These are phyloP conservation scores for Telopea speciosissima DNA, from an alignment of 177 flowering plant genomes.

Conservation along the genomic window DNA sequence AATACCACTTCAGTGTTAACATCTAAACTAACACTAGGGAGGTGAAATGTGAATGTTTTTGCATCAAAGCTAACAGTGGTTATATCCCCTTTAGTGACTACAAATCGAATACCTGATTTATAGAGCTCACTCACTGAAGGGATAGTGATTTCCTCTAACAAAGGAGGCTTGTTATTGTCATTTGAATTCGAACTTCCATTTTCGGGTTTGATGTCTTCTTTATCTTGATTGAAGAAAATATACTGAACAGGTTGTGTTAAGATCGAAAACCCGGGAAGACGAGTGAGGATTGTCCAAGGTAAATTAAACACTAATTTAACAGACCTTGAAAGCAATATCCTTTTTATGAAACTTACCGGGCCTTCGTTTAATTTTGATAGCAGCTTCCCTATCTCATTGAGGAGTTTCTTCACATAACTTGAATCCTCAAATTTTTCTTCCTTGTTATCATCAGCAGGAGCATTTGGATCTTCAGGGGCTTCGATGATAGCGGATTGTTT, in stretches of 20 bases:
- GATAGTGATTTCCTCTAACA: too few species aligned
- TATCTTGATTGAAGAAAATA: slow-evolving; percentile 1
- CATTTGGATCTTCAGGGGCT: slow-evolving; percentile 4
- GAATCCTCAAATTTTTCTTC: background rate
- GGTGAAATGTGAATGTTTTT: too few species aligned
- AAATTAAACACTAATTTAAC: slow-evolving; percentile 13
- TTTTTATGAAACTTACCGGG: background rate
- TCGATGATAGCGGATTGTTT: slow-evolving; percentile 12
- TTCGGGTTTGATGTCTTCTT: slow-evolving; percentile 12
- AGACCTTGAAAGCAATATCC: slow-evolving; percentile 7
- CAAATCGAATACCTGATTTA: too few species aligned
- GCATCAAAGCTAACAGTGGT: too few species aligned
- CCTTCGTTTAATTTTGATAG: slow-evolving; percentile 2
- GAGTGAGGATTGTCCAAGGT: slow-evolving; percentile 20
- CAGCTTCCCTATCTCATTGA: slow-evolving; percentile 4
- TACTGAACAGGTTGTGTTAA: slow-evolving; percentile 20
- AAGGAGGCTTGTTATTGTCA: too few species aligned
- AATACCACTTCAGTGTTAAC: too few species aligned
- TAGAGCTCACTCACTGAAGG: too few species aligned
- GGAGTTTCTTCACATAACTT: background rate
- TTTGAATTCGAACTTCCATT: background rate
- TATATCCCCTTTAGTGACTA: too few species aligned
- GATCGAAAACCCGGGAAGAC: slow-evolving; percentile 16
- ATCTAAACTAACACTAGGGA: too few species aligned
- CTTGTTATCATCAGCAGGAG: background rate